Evolutionary conservation across 1,284 basidiomycete genomes (phyloP), one percentile per base, ranked within the genome.

Genomic region (Wolfiporia cocos): DNA sequence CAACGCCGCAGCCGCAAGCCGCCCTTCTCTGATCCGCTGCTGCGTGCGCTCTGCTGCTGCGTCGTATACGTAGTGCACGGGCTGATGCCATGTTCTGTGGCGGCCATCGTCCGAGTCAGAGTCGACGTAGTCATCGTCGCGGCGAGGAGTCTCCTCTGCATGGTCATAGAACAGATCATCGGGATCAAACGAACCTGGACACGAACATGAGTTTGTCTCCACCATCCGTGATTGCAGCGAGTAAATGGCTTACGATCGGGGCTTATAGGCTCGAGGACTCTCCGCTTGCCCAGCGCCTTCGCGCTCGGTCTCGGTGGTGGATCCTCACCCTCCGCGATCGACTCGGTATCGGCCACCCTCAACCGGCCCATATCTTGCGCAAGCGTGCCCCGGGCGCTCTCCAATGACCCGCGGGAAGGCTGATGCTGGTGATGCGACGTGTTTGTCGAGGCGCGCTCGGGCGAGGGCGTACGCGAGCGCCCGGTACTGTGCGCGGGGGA

Each of bases 241-340:
- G n/a, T 23, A 5, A 30, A 14, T 3, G 12, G 23, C 71, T 47
- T 49, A 78, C 77, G 63, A 37, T 75, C 75, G 29, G 60, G 45
- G 4, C 67, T 65, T 26, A 59, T 54, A 7, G 50, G 49, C 23
- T 78, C 74, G n/a, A 75, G 58, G 12, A 78, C 70, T 50, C 66
- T 74, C 50, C 82, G 70, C 64, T 90, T 90, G n/a, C 86, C 87
- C 5, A 87, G 70, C 2, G 87, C 85, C 58, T 90, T 90, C 33
- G 71, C 83, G 55, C 85, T 88, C 3, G 81, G 83, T 44, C 69
- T 65, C 23, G 26, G 26, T 14, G 26, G 9, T 14, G 46, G 51
- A 3, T 49, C 52, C 3, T 47, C 51, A 5, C 49, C 43, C 4
- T 34, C 37, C 11, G 44, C 37, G 12, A 42, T 40, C 32, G 41